phyloP scores from a whole-genome alignment of 1,284 basidiomycete genomes.

The Cutaneotrichosporon curvatum region DNA sequence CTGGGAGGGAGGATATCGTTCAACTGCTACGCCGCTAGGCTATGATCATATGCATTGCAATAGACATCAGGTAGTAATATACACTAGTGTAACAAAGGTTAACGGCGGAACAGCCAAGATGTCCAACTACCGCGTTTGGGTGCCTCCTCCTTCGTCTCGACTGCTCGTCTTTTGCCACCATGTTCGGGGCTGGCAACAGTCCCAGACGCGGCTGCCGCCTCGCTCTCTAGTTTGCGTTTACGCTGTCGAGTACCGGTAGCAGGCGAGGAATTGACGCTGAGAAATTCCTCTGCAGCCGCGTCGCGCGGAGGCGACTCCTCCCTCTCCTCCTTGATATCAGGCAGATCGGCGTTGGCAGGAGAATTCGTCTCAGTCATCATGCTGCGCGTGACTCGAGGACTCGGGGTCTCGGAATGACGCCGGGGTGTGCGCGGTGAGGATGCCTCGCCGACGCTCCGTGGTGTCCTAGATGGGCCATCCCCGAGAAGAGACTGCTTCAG shows the following conservation, averaged over 20 bases:
- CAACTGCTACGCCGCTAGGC: constrained; percentile 6
- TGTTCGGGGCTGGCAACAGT: background rate
- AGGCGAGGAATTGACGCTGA: background rate
- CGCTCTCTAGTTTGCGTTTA: background rate
- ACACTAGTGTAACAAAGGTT: too few species aligned
- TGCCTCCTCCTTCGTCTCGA: background rate
- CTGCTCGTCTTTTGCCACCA: background rate
- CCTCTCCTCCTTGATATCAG: background rate
- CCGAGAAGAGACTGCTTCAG: background rate
- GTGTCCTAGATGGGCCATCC: background rate
- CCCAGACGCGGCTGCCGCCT: background rate
- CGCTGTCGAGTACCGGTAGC: background rate
- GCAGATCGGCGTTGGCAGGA: background rate
- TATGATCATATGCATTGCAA: background rate
- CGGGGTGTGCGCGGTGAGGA: background rate
- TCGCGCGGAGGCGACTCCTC: background rate
- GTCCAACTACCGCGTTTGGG: background rate
- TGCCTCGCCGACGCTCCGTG: background rate
- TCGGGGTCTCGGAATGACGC: background rate
- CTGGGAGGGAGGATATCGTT: constrained; percentile 26
- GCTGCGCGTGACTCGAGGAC: background rate
- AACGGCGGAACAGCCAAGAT: background rate
- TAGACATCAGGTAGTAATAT: too few species aligned
- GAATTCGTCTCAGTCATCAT: background rate
- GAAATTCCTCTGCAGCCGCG: background rate